Evolutionary conservation across 352 stramenopile genomes (phyloP).

Genomic region (Globisporangium splendens): DNA sequence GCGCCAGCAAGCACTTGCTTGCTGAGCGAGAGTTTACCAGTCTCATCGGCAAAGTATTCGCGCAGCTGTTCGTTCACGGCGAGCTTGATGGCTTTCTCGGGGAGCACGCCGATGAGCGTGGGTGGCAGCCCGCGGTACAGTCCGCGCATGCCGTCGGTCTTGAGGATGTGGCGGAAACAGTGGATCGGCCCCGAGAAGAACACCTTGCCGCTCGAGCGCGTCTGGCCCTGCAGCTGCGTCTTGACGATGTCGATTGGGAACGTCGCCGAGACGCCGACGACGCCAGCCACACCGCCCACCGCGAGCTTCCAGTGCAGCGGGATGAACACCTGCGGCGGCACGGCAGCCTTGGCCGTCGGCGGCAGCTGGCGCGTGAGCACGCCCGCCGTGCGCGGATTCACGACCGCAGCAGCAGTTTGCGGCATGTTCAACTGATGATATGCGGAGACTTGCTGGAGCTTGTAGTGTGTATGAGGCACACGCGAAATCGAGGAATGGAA

Average conservation of each 20-base stretch:
- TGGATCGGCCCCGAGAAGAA: slow-evolving; percentile 40
- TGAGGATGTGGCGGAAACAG: slow-evolving; percentile 69
- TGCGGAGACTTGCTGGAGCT: neutral
- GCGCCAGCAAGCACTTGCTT: slow-evolving; percentile 67
- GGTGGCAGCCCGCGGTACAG: slow-evolving; percentile 76
- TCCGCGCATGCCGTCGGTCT: slow-evolving; percentile 58
- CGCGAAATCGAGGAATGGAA: slow-evolving; percentile 8
- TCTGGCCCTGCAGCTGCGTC: slow-evolving; percentile 87
- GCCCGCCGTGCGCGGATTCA: slow-evolving; percentile 8
- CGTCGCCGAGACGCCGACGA: slow-evolving; percentile 77
- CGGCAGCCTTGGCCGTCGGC: slow-evolving; percentile 7
- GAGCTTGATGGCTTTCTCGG: slow-evolving; percentile 91
- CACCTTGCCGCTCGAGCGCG: slow-evolving; percentile 16
- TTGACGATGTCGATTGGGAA: slow-evolving; percentile 94
- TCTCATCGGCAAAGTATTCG: slow-evolving; percentile 54
- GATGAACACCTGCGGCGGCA: slow-evolving; percentile 30
- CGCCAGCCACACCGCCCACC: slow-evolving; percentile 81
- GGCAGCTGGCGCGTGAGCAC: slow-evolving; percentile 19
- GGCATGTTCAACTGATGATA: no score
- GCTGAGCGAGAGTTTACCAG: slow-evolving; percentile 55
- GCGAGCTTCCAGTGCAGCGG: slow-evolving; percentile 82
- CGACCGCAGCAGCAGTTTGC: slow-evolving; percentile 2
- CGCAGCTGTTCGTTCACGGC: slow-evolving; percentile 90
- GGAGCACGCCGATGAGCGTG: slow-evolving; percentile 80
- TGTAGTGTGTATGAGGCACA: neutral